Evolutionary conservation across 345 rosid species (phyloP), one percentile per base, ranked within the genome.

Genomic region (Moricandia arvensis): DNA sequence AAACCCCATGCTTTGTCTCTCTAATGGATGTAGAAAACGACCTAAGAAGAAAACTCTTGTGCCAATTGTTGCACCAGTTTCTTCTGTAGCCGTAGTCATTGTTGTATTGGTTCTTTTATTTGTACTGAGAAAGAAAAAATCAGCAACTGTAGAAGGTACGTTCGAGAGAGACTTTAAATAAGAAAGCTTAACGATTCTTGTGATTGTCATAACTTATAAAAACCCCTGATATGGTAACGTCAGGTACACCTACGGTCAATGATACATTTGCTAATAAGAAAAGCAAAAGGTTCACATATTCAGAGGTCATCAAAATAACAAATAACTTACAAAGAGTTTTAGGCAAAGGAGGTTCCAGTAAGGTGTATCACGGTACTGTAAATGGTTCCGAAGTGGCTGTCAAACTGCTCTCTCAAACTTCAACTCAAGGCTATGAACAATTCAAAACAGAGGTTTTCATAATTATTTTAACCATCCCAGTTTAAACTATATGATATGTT

Each of bases 291-390:
- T 85, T 85, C 35, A 80, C 74, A 0, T 78, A 70, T 38, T 18
- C 70, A 9, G 83, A 83, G 35, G 73, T 87, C 6, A 12, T 69
- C 1, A 26, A 27, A 4, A 80, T 85, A 29, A 85, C 90, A 4
- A 73, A 82, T 55, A 76, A 81, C 10, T 78, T 86, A 21, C 58
- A 37, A 33, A 83, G 45, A 45, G 71, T 76, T 27, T 4, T 81
- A n/a, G 90, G 88, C 2, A 37, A 81, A 75, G 88, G 88, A 62
- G 87, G 87, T 7, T 87, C 80, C 6, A 86, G 90, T 3, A 59
- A 58, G 29, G 88, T 85, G 17, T 85, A 67, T 53, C 77, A 70
- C 0, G 87, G 87, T 12, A 17, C 47, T 13, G 29, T 85, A 30
- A 69, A 79, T 38, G 80, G 74, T n/a, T 58, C 73, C 6, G 34